A percentile compares a stretch with the other conserved stretches of the same genome.
Conservation (phyloP, 176 grass and related monocot species). For the Bothriochloa decipiens region DNA sequence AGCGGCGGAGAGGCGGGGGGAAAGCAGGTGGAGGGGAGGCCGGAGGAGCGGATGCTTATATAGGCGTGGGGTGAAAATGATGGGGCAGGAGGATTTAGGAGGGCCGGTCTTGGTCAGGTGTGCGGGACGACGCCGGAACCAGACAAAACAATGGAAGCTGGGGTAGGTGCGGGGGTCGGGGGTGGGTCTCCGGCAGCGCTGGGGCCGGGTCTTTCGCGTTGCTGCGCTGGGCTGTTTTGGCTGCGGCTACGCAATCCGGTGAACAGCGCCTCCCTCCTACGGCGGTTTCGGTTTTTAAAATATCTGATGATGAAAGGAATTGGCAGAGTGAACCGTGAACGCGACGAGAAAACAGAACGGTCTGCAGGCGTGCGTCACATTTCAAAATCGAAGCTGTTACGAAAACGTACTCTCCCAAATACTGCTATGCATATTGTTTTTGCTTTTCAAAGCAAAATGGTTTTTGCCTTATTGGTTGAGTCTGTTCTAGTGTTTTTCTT, state of each 20-base stretch:
- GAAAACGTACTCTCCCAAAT: no score
- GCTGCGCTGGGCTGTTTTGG: slow-evolving; percentile 31
- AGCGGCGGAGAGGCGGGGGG: slow-evolving; percentile 39
- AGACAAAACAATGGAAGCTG: not conserved
- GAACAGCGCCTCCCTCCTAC: not conserved
- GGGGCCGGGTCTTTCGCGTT: slow-evolving; percentile 9
- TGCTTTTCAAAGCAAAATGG: no score
- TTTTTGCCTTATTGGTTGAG: no score
- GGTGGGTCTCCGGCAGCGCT: not conserved
- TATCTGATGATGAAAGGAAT: not conserved
- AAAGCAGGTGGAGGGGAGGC: not conserved
- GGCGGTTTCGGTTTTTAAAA: not conserved
- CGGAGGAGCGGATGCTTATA: slow-evolving; percentile 38
- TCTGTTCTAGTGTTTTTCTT: not conserved
- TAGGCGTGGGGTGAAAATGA: slow-evolving; percentile 45
- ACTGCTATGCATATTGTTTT: no score
- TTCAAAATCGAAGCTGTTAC: not conserved
- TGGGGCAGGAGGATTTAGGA: not conserved
- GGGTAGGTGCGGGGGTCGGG: slow-evolving; percentile 33
- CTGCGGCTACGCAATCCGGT: not conserved
- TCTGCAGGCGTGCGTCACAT: no score
- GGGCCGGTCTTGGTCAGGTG: slow-evolving; percentile 14
- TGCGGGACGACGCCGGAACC: not conserved
- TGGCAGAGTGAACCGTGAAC: not conserved
- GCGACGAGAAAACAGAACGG: not conserved